These are phyloP conservation scores for Camellia sinensis DNA, from an alignment of 148 eudicot species.

Conservation along the genomic window DNA sequence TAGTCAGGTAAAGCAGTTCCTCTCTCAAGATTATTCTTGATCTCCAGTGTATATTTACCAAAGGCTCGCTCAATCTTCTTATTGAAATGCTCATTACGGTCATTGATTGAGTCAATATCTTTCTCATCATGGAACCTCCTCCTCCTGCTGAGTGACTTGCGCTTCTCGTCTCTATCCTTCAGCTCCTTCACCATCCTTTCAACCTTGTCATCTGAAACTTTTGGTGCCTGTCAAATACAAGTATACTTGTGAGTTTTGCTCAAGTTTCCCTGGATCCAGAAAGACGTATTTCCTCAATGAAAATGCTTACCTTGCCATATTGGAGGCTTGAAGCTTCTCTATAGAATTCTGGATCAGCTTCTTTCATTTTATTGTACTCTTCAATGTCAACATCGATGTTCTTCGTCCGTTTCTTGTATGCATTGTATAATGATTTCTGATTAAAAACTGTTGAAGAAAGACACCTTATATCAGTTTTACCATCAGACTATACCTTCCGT, in stretches of 20 bases:
- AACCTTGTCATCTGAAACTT: slow-evolving; percentile 63
- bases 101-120: slow-evolving; percentile 93
- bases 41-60: slow-evolving; percentile 92
- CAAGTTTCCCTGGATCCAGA: neutral
- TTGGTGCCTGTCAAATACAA: slow-evolving; percentile 56
- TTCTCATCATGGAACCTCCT: slow-evolving; percentile 85
- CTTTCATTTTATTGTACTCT: slow-evolving; percentile 83
- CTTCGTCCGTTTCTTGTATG: slow-evolving; percentile 92
- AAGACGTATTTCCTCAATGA: neutral
- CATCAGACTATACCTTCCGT: neutral
- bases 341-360: slow-evolving; percentile 92
- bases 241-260: neutral
- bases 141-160: slow-evolving; percentile 77
- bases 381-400: slow-evolving; percentile 66
- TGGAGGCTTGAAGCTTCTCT: slow-evolving; percentile 96
- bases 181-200: slow-evolving; percentile 92
- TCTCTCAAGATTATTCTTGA: slow-evolving; percentile 95
- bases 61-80: slow-evolving; percentile 98
- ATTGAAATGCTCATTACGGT: slow-evolving; percentile 97
- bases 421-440: slow-evolving; percentile 78
- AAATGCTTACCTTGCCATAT: slow-evolving; percentile 73
- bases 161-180: slow-evolving; percentile 82
- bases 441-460: slow-evolving; percentile 72
- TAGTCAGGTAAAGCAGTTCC: slow-evolving; percentile 98
- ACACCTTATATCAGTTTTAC: slow-evolving; percentile 1